Conservation (phyloP, 139 green algal species). For the Picochlorum costavermella region DNA sequence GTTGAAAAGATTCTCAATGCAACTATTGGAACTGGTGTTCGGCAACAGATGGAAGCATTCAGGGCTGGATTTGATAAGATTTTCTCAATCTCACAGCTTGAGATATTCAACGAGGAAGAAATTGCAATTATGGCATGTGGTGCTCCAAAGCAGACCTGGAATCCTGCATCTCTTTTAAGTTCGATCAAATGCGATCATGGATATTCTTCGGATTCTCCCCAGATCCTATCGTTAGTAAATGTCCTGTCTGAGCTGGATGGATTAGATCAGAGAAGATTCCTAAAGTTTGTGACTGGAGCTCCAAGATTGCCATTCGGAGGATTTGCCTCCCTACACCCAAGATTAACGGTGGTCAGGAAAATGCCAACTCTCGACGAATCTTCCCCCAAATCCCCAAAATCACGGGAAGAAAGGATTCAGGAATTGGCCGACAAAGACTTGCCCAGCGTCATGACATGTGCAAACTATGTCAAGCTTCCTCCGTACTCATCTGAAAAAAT, state of each 20-base stretch:
- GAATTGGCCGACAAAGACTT: slow-evolving; percentile 71
- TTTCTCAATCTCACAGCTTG: slow-evolving; percentile 48
- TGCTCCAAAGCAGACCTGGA: slow-evolving; percentile 60
- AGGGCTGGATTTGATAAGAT: slow-evolving; percentile 79
- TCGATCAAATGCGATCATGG: slow-evolving; percentile 96
- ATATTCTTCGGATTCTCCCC: slow-evolving; percentile 29
- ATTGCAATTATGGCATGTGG: slow-evolving; percentile 91
- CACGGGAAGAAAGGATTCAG: not conserved
- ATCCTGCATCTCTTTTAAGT: slow-evolving; percentile 56
- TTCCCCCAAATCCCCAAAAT: slow-evolving; percentile 4
- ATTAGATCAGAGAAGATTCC: slow-evolving; percentile 81
- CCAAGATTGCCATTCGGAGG: slow-evolving; percentile 88
- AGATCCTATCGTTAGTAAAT: slow-evolving; percentile 65
- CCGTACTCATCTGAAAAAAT: slow-evolving; percentile 87
- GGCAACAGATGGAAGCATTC: slow-evolving; percentile 67
- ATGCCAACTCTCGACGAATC: slow-evolving; percentile 23
- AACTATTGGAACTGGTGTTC: slow-evolving; percentile 66
- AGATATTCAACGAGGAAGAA: slow-evolving; percentile 84
- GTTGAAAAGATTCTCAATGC: slow-evolving; percentile 80
- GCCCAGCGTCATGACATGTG: slow-evolving; percentile 97
- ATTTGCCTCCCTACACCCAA: slow-evolving; percentile 75
- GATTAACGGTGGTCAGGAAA: slow-evolving; percentile 97
- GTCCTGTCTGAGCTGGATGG: slow-evolving; percentile 77
- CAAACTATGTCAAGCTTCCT: slow-evolving; percentile 99
- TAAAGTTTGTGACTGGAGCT: slow-evolving; percentile 94